phyloP scores from a whole-genome alignment of 148 eudicot species.

The Polygonum maritimum region DNA sequence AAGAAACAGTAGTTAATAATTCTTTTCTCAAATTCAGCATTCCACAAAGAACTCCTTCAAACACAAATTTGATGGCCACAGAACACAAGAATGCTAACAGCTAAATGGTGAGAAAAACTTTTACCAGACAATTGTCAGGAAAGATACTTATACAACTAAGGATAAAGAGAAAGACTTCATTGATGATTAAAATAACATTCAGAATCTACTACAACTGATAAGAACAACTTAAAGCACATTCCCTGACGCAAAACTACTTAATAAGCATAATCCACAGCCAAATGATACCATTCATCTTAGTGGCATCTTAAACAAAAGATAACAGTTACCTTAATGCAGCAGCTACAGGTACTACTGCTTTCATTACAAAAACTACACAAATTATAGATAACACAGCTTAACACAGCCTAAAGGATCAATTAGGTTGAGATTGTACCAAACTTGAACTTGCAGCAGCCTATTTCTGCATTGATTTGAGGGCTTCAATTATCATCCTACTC shows the following conservation, averaged over 20 bases:
- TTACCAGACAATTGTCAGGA: background rate
- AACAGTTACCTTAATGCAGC: background rate
- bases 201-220: background rate
- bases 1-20: background rate
- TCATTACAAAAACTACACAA: background rate
- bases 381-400: background rate
- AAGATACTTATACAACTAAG: background rate
- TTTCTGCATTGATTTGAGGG: slow-evolving; percentile 2
- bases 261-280: background rate
- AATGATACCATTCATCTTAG: background rate
- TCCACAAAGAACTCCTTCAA: background rate
- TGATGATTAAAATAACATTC: background rate
- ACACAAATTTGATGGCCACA: background rate
- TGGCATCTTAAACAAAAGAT: background rate
- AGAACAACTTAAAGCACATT: background rate
- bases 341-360: background rate
- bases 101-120: too few relatives aligned
- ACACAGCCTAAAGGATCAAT: background rate
- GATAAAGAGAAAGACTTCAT: background rate
- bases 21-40: background rate
- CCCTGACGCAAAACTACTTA: background rate
- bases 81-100: too few relatives aligned
- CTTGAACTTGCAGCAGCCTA: background rate
- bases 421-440: background rate
- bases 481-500: slow-evolving; percentile 13